Evolutionary conservation across 2,329 filamentous ascomycete genomes (phyloP).

Genomic region (Plectosphaerella sp.): DNA sequence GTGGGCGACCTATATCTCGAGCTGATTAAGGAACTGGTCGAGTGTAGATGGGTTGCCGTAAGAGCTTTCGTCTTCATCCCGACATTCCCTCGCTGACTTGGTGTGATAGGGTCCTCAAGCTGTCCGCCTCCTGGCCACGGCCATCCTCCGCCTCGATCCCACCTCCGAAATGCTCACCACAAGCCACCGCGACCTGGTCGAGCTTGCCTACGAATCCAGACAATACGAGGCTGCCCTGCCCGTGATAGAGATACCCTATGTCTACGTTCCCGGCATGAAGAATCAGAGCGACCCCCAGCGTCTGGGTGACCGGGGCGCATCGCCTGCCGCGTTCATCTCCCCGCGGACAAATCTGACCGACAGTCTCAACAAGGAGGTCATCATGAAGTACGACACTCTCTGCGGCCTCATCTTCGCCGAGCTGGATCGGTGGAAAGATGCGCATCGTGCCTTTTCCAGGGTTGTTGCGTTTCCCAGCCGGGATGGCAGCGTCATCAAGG

Average conservation of each 20-base stretch:
- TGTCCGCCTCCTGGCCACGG: slow-evolving; percentile 40
- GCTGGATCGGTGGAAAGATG: slow-evolving; percentile 56
- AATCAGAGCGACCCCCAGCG: slow-evolving; percentile 27
- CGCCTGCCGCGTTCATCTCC: slow-evolving; percentile 55
- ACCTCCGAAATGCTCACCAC: slow-evolving; percentile 62
- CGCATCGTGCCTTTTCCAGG: slow-evolving; percentile 57
- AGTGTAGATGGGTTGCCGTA: slow-evolving; percentile 38
- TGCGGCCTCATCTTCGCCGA: slow-evolving; percentile 62
- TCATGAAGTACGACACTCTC: slow-evolving; percentile 65
- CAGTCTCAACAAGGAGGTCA: slow-evolving; percentile 42
- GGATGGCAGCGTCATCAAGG: slow-evolving; percentile 61
- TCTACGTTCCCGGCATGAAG: slow-evolving; percentile 55
- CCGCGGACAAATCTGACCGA: slow-evolving; percentile 52
- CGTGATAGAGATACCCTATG: slow-evolving; percentile 60
- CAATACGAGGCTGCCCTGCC: slow-evolving; percentile 50
- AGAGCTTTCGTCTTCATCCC: slow-evolving; percentile 7
- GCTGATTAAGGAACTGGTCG: slow-evolving; percentile 35
- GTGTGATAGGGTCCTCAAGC: slow-evolving; percentile 38
- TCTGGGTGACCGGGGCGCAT: slow-evolving; percentile 40
- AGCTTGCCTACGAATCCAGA: slow-evolving; percentile 53
- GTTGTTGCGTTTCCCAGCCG: slow-evolving; percentile 63
- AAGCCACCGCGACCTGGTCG: slow-evolving; percentile 54
- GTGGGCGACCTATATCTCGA: slow-evolving; percentile 36
- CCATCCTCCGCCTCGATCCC: slow-evolving; percentile 64
- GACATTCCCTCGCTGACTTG: slow-evolving; percentile 7